These are phyloP conservation scores for Saussurea involucrata DNA, from an alignment of 129 eudicot genomes.

Conservation along the genomic window DNA sequence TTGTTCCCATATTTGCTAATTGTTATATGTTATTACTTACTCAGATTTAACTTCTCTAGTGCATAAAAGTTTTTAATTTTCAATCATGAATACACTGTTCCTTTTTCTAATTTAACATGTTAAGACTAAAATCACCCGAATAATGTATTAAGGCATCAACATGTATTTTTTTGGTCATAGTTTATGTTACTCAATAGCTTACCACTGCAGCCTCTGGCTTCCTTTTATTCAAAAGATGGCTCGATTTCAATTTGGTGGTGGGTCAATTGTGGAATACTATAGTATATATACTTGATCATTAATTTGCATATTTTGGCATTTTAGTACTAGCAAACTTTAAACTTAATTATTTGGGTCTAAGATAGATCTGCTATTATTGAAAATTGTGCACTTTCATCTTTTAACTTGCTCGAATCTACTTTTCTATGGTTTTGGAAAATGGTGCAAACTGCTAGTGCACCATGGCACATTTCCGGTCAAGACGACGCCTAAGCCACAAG, in stretches of 20 bases:
- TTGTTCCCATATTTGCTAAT: neutral
- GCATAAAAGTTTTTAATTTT: neutral
- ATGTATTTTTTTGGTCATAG: neutral
- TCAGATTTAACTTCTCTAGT: neutral
- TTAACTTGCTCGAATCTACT: neutral
- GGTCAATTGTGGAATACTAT: neutral
- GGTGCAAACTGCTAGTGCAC: neutral
- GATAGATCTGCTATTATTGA: constrained; percentile 2
- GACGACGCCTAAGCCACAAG: neutral
- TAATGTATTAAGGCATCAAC: neutral
- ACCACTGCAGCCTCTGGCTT: neutral
- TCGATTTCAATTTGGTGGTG: neutral
- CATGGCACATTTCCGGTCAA: constrained; percentile 6
- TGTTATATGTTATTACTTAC: neutral
- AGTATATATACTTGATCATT: neutral
- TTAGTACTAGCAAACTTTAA: neutral
- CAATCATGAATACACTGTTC: neutral
- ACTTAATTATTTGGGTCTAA: neutral
- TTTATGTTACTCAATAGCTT: neutral
- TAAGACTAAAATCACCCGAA: neutral
- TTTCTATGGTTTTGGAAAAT: neutral
- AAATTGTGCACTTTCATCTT: neutral
- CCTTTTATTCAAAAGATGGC: neutral
- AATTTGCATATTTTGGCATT: neutral
- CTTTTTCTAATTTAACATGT: neutral